Conservation (phyloP, 1,284 basidiomycete genomes). For the Leccinum fallax region DNA sequence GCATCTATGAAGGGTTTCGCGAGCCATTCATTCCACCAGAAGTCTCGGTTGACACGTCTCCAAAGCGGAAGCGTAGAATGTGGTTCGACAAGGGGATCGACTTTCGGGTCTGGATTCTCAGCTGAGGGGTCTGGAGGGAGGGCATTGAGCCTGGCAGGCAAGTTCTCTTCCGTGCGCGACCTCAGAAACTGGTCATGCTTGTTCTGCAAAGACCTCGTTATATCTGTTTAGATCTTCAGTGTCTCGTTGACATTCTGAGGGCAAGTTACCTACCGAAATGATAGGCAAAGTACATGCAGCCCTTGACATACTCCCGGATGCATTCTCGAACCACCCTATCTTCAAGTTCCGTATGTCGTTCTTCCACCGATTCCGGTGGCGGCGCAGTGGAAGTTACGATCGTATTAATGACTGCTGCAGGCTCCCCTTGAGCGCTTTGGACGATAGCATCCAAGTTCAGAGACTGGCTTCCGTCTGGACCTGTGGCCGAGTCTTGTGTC, state of each 20-base stretch:
- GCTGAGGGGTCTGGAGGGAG: constrained; percentile 14
- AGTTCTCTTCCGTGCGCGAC: constrained; percentile 52
- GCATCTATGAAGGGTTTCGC: constrained; percentile 74
- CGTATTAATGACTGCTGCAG: constrained; percentile 51
- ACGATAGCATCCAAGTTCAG: constrained; percentile 51
- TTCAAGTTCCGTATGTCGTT: constrained; percentile 72
- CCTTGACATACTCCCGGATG: constrained; percentile 69
- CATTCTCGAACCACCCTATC: constrained; percentile 76
- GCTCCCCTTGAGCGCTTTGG: constrained; percentile 47
- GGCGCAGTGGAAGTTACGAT: constrained; percentile 62
- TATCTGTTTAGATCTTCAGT: constrained; percentile 48
- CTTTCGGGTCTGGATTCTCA: constrained; percentile 39
- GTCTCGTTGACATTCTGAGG: background rate
- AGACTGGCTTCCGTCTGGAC: constrained; percentile 40
- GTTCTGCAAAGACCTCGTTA: constrained; percentile 77
- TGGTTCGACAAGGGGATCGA: constrained; percentile 67
- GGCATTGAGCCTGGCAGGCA: constrained; percentile 61
- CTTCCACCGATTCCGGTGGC: constrained; percentile 58
- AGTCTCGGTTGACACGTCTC: constrained; percentile 80
- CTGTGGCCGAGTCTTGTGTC: constrained; percentile 13
- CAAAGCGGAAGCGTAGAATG: constrained; percentile 75
- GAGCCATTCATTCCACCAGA: constrained; percentile 91
- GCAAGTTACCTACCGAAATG: constrained; percentile 61
- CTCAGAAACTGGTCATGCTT: constrained; percentile 68
- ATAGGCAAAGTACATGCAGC: constrained; percentile 82